A percentile compares a stretch with the other conserved stretches of the same genome.
Evolutionary conservation across 73 alveolate genomes (phyloP).

Genomic region (Breviolum minutum): DNA sequence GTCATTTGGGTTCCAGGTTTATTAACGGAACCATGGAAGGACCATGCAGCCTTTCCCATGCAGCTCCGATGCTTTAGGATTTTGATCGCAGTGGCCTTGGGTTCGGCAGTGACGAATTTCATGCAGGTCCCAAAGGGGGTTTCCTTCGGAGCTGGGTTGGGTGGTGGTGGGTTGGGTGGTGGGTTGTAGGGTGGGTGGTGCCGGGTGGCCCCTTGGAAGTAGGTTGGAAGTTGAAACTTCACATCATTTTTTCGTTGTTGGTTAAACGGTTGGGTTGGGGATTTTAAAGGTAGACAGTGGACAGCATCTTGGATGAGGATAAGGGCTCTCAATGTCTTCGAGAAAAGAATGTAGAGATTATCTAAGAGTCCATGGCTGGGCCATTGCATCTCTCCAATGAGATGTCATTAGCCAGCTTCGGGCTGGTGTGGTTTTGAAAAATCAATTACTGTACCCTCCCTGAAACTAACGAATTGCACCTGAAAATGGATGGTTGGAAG

Average conservation of each 20-base stretch:
- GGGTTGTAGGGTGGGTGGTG: neutral
- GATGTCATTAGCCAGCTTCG: neutral
- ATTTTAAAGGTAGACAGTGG: neutral
- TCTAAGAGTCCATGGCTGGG: neutral
- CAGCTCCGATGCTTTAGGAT: neutral
- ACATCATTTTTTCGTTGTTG: no score
- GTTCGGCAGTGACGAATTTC: slow-evolving; percentile 37
- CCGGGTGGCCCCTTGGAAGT: neutral
- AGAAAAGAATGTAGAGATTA: neutral
- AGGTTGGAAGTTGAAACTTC: no score
- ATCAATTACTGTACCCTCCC: no score
- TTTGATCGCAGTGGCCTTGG: slow-evolving; percentile 19
- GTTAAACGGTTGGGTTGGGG: neutral
- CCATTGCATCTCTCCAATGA: neutral
- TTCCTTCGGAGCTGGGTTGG: neutral
- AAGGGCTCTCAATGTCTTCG: neutral
- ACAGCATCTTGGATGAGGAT: neutral
- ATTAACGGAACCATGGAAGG: no score
- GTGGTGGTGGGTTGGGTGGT: neutral
- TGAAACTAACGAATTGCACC: no score
- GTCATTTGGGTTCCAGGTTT: no score
- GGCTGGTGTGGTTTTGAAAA: no score
- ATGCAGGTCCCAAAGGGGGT: neutral
- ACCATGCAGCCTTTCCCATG: neutral
- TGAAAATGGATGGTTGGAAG: no score